Base-by-base conservation (phyloP, 768 basidiomycete species). In the Leccinellum albellum region DNA sequence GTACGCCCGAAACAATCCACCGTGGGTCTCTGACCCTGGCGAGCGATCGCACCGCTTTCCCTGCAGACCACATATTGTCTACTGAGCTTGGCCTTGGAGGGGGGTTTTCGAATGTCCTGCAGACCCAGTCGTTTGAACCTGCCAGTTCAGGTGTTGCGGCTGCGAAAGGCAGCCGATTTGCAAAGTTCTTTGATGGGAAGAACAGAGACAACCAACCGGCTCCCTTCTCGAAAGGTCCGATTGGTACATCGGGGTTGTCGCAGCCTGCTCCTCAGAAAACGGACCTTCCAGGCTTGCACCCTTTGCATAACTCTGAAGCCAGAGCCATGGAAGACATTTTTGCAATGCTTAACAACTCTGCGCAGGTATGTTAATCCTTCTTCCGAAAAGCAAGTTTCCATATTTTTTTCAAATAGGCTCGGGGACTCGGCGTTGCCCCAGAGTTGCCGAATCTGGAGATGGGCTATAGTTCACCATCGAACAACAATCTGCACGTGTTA, bases 131-230 rank as follows among this genome's bases (percentile, higher is more conserved):
- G 7, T 69, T 70, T 15, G 70, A 72, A 50, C 60, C 68, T 47
- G 70, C 66, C 51, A 75, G 75, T 24, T 76, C 77, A 26, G 78
- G 80, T 31, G 75, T 81, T 65, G 76, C 82, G 14, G 74, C 77
- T 31, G 78, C 78, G 24, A 90, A 87, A 70, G 90, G 90, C 40
- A 92, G 90, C 67, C 85, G 91, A 35, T 88, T 92, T 69, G 91
- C 89, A 31, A 93, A 91, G 68, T 91, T 91, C 71, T 93, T 92
- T 61, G 90, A 92, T 62, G 80, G 80, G n/a, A 91, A 89, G 70
- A 66, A 67, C 29, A 79, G 79, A 60, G 84, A 85, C 14, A 64
- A 64, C 44, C 71, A 61, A 54, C 59, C 61, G 58, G 33, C 59
- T 20, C 62, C 71, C 37, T 61, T 72, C 31, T 64, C 73, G 15